Percentiles rank a stretch among this genome's conserved stretches.
Conservation (phyloP, 257 asterid genomes). For the Datura wrightii region DNA sequence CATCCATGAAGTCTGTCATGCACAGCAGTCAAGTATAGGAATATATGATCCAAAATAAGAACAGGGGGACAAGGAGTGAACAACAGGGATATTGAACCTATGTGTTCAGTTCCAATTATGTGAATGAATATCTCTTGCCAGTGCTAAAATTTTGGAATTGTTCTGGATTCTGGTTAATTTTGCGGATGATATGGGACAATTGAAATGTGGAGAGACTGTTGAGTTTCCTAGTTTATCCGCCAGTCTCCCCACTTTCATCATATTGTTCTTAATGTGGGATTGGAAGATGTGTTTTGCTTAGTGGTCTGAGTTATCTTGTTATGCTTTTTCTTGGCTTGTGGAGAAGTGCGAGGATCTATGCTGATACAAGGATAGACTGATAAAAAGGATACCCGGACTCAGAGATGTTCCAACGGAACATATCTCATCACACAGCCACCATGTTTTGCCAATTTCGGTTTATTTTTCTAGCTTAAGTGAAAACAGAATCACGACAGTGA, state of each 20-base stretch:
- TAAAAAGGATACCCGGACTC: neutral
- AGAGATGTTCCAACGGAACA: neutral
- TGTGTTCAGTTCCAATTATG: conserved; percentile 18
- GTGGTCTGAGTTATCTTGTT: neutral
- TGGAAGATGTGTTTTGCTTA: neutral
- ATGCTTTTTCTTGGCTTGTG: conserved; percentile 17
- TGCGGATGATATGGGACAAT: neutral
- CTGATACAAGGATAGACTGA: neutral
- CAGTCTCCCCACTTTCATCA: neutral
- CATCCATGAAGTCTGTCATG: neutral
- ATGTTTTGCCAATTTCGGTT: conserved; percentile 13
- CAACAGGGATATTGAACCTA: neutral
- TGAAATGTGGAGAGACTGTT: neutral
- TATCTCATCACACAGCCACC: conserved; percentile 5
- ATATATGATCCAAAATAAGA: neutral
- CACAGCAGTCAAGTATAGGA: neutral
- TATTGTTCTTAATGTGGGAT: conserved; percentile 2
- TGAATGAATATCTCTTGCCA: conserved; percentile 16
- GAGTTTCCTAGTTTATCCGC: conserved; percentile 12
- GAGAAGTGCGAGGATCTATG: neutral
- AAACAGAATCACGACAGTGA: neutral
- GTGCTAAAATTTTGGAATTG: neutral
- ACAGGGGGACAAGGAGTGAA: neutral
- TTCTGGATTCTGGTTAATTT: neutral
- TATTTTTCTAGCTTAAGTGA: neutral